Evolutionary conservation across 768 basidiomycete genomes (phyloP).

Genomic region (Kwoniella sp.): DNA sequence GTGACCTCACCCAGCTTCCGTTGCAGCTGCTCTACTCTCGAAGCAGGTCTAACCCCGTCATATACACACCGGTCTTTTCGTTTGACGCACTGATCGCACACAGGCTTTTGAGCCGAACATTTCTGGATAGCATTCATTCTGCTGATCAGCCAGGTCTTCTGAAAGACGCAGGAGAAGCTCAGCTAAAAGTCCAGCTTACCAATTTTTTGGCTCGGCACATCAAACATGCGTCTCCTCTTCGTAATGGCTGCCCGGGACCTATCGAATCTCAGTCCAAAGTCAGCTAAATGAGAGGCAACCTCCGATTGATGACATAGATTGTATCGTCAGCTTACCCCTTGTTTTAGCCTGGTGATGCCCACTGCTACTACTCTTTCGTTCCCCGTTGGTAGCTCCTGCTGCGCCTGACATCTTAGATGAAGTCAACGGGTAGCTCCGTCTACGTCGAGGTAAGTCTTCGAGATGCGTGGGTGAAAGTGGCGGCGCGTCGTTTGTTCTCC

Average conservation of each 20-base stretch:
- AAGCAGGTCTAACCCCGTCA: slow-evolving; percentile 43
- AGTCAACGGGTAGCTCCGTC: neutral
- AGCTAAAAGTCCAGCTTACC: slow-evolving; percentile 10
- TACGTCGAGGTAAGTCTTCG: neutral
- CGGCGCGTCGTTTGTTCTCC: neutral
- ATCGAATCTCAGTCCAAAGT: neutral
- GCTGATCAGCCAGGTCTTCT: neutral
- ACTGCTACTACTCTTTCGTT: neutral
- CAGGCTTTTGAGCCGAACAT: slow-evolving; percentile 42
- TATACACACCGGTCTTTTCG: slow-evolving; percentile 44
- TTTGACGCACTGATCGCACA: slow-evolving; percentile 45
- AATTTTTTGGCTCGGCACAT: slow-evolving; percentile 50
- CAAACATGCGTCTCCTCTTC: slow-evolving; percentile 43
- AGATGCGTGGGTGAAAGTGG: neutral
- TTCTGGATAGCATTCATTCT: slow-evolving; percentile 20
- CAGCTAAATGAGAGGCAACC: too few relatives aligned
- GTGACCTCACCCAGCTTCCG: slow-evolving; percentile 32
- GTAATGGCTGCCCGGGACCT: slow-evolving; percentile 35
- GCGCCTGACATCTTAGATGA: neutral
- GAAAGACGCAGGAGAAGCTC: neutral
- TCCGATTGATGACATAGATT: too few relatives aligned
- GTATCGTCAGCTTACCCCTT: neutral
- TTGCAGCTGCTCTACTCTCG: slow-evolving; percentile 43
- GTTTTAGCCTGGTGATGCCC: neutral
- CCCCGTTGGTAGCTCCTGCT: neutral